Conservation (phyloP, 345 rosid species). For the Carallia brachiata region DNA sequence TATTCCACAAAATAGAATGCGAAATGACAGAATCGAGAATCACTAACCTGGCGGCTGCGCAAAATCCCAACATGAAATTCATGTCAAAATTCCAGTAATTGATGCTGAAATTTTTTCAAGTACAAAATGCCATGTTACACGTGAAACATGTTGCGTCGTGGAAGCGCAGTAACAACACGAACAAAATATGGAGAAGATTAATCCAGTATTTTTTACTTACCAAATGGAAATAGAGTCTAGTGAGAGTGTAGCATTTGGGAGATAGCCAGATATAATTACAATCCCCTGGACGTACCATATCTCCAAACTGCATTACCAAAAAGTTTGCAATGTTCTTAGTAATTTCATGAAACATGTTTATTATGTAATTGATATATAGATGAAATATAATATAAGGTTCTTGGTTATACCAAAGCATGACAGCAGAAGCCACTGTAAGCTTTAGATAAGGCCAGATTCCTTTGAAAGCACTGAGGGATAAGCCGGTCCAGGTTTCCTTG, state of each 20-base stretch:
- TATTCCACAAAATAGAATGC: not conserved
- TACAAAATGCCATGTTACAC: not conserved
- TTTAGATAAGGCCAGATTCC: constrained; percentile 96
- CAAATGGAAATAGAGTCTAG: constrained; percentile 85
- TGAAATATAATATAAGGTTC: not conserved
- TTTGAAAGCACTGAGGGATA: constrained; percentile 52
- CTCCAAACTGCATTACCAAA: constrained; percentile 66
- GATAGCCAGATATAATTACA: constrained; percentile 83
- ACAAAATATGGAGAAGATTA: not conserved
- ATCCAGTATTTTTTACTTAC: constrained; percentile 27
- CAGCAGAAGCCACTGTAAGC: constrained; percentile 81
- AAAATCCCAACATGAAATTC: constrained; percentile 81
- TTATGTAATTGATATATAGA: no score
- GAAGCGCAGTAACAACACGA: no score
- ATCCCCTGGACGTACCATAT: constrained; percentile 96
- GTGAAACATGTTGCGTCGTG: no score
- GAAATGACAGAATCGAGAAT: not conserved
- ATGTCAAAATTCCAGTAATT: constrained; percentile 84
- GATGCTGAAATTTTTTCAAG: constrained; percentile 49
- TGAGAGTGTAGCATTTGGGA: constrained; percentile 65
- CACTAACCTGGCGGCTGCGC: constrained; percentile 76
- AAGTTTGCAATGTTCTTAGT: no score
- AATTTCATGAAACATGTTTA: no score
- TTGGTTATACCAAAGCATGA: constrained; percentile 72
- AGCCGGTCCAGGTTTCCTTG: constrained; percentile 79